These are phyloP conservation scores for Rhodotorula paludigena DNA, from an alignment of 768 basidiomycete genomes.

Conservation along the genomic window DNA sequence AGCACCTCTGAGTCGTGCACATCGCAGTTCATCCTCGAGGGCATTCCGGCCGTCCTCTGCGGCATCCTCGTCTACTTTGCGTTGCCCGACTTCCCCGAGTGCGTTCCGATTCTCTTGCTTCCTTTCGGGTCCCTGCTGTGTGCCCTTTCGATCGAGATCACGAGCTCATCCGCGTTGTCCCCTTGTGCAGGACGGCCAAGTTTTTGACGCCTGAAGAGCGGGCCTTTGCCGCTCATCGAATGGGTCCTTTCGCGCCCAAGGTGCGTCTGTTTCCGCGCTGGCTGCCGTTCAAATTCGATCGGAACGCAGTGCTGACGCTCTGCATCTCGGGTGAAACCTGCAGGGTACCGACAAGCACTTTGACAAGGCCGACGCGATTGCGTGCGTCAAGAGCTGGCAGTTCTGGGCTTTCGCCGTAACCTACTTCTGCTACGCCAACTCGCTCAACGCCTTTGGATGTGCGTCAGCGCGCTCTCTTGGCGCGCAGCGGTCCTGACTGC, in stretches of 20 bases:
- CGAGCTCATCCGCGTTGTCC: too few relatives aligned
- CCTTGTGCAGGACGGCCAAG: constrained; percentile 13
- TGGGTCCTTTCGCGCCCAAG: constrained; percentile 25
- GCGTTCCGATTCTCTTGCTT: neutral
- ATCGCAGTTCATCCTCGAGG: constrained; percentile 20
- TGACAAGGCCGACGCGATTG: constrained; percentile 11
- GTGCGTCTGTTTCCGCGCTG: too few relatives aligned
- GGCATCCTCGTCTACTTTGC: constrained; percentile 15
- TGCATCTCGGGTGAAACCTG: neutral
- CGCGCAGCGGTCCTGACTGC: too few relatives aligned
- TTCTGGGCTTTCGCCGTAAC: constrained; percentile 22
- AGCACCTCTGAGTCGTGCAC: neutral
- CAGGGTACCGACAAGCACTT: constrained; percentile 32
- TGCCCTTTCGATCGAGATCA: neutral
- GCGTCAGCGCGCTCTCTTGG: neutral
- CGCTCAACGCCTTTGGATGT: constrained; percentile 26
- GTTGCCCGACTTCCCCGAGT: constrained; percentile 26
- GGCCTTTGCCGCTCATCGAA: constrained; percentile 8
- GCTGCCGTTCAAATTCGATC: too few relatives aligned
- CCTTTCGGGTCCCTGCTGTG: too few relatives aligned
- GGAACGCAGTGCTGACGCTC: too few relatives aligned
- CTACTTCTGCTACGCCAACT: constrained; percentile 27
- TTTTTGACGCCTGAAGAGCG: constrained; percentile 28
- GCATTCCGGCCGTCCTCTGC: constrained; percentile 22
- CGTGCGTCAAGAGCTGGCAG: constrained; percentile 17